Conservation (phyloP, 345 rosid species). For the Eucalyptus cloeziana region DNA sequence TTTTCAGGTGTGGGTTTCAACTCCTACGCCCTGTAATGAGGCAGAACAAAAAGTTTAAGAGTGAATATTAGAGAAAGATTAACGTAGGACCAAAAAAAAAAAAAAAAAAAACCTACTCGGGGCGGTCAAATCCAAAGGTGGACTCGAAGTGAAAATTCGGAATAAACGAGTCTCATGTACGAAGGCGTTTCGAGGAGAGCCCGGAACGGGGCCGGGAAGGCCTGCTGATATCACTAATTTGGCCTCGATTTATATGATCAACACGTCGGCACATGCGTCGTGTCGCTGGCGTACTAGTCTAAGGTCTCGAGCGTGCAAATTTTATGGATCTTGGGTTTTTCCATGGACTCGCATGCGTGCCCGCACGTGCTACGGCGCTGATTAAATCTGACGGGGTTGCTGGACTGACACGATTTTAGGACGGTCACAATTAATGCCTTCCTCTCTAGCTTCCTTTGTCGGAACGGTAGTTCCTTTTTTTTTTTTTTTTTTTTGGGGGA, state of each 20-base stretch:
- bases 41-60: too few relatives aligned
- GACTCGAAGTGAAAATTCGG: not conserved
- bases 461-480: not conserved
- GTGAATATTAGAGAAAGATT: too few relatives aligned
- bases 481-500: not conserved
- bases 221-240: too few relatives aligned
- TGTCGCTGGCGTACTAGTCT: rapidly evolving
- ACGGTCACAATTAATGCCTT: not conserved
- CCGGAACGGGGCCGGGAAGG: rapidly evolving
- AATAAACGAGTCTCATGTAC: not conserved
- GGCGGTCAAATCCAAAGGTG: rapidly evolving
- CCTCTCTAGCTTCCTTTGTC: not conserved
- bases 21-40: too few relatives aligned
- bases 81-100: too few relatives aligned
- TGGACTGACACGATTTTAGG: not conserved
- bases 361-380: not conserved
- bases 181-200: not conserved
- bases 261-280: rapidly evolving
- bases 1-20: too few relatives aligned
- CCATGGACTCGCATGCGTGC: not conserved
- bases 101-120: too few relatives aligned
- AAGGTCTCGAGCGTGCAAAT: rapidly evolving
- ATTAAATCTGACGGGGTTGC: not conserved
- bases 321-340: too few relatives aligned
- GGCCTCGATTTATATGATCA: not conserved